These are phyloP conservation scores for Tylopilus balloui DNA, from an alignment of 768 basidiomycete genomes.

Conservation along the genomic window DNA sequence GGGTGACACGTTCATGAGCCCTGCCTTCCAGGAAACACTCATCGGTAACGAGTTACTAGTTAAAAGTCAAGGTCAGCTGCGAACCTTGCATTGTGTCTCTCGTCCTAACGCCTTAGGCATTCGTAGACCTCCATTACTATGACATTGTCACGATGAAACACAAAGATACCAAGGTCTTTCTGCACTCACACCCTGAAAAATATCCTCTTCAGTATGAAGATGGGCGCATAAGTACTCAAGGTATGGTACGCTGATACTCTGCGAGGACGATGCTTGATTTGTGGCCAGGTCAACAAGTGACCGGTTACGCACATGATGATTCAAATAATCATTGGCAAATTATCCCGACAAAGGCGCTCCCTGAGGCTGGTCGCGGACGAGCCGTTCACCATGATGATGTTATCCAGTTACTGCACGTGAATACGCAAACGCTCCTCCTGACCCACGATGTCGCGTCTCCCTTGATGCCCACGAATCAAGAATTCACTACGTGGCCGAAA, in stretches of 20 bases:
- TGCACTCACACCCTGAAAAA: conserved; percentile 88
- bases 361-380: conserved; percentile 89
- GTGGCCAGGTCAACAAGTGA: conserved; percentile 82
- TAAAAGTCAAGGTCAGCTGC: conserved; percentile 76
- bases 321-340: conserved; percentile 95
- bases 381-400: conserved; percentile 87
- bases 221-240: conserved; percentile 91
- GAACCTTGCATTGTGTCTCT: background rate
- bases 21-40: conserved; percentile 95
- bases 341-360: conserved; percentile 90
- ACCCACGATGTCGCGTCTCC: conserved; percentile 98
- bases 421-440: conserved; percentile 76
- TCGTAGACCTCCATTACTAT: conserved; percentile 85
- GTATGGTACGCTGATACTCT: conserved; percentile 30
- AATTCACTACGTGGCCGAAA: conserved; percentile 90
- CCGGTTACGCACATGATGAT: conserved; percentile 92
- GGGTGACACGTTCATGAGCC: conserved; percentile 96
- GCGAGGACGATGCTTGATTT: background rate
- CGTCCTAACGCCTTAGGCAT: conserved; percentile 3
- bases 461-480: conserved; percentile 96
- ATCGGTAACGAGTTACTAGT: conserved; percentile 87
- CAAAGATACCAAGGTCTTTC: conserved; percentile 87
- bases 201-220: conserved; percentile 96
- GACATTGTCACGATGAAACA: conserved; percentile 86
- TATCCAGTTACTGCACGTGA: conserved; percentile 84